Base-by-base conservation (phyloP, 257 asterid genomes). In the Gentiana dahurica region DNA sequence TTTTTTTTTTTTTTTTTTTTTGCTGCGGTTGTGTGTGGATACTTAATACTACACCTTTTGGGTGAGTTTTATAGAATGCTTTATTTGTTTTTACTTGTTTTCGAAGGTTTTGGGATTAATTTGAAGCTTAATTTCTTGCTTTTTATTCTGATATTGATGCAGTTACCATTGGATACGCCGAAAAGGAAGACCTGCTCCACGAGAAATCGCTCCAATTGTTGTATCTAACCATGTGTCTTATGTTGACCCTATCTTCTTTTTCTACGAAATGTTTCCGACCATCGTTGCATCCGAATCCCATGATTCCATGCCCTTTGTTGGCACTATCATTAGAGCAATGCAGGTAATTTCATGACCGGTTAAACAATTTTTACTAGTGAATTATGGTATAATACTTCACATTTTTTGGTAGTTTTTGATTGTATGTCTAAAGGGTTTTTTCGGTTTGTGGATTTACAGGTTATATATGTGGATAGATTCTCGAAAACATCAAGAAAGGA, bases 301-400 rank as follows among this genome's bases (percentile, higher is more conserved):
- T 73, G 95, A 89, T 79, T 80, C 99, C 61, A 88, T 86, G 94
- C 97, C 97, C 5, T 77, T 92, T 58, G 95, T 92, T 66, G 99
- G 99, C 63, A 92, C 99, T 75, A 92, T 92, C 76, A 92, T 92
- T 77, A 75, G 95, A 71, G 94, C 99, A 59, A 92, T 92, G 99
- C 99, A 92, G 97, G 95, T 91, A 91, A 44, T 39, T 12, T 51
- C 34, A 8, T 37, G n/a, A 46, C 64, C 44, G 24, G 39, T 36
- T 49, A 37, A 47, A 43, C 8, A 53, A 52, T 57, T 57, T 24
- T 12, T 15, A 24, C 48, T 53, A 37, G 48, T 9, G 12, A 50
- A 24, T 44, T 64, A 2, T 46, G 51, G 55, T 67, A 39, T 36
- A 33, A 58, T 10, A 24, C 8, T 44, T 4, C 65, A 3, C 4